Evolutionary conservation across 495 filamentous ascomycete species (phyloP).

Genomic region (Geopyxis carbonaria): DNA sequence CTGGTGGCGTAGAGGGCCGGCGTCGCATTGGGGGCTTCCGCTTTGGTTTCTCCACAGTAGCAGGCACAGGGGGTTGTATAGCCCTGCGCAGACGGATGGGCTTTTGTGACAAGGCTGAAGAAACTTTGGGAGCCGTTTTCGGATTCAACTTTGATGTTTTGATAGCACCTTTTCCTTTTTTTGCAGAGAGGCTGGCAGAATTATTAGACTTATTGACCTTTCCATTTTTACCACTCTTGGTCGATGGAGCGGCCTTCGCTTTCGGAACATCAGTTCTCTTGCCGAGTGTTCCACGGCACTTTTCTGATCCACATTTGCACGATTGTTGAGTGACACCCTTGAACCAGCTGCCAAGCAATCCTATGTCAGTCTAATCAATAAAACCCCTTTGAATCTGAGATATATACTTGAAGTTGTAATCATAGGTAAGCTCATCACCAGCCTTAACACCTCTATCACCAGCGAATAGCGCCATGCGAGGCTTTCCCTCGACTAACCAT

Average conservation of each 20-base stretch:
- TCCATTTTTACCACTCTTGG: background rate
- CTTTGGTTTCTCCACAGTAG: conserved; percentile 9
- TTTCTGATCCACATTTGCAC: conserved; percentile 60
- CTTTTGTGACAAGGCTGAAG: conserved; percentile 12
- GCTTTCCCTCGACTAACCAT: conserved; percentile 71
- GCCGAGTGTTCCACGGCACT: conserved; percentile 64
- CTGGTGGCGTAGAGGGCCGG: conserved; percentile 6
- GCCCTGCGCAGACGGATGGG: conserved; percentile 19
- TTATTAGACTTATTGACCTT: conserved; percentile 35
- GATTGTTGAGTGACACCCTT: conserved; percentile 36
- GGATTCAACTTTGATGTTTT: conserved; percentile 23
- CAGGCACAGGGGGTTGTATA: no score
- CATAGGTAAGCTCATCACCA: conserved; percentile 93
- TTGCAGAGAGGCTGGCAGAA: no score
- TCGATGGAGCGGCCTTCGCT: conserved; percentile 11
- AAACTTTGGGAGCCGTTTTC: conserved; percentile 2
- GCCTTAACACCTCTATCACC: conserved; percentile 77
- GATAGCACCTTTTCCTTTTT: conserved; percentile 28
- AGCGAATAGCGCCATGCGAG: conserved; percentile 93
- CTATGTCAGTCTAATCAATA: conserved; percentile 26
- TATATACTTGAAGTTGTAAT: conserved; percentile 95
- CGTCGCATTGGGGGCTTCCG: conserved; percentile 14
- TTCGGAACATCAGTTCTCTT: conserved; percentile 21
- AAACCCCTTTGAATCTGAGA: conserved; percentile 45
- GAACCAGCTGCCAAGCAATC: conserved; percentile 18